Conservation (phyloP, 2,329 filamentous ascomycete genomes). For the Colletotrichum sojae region DNA sequence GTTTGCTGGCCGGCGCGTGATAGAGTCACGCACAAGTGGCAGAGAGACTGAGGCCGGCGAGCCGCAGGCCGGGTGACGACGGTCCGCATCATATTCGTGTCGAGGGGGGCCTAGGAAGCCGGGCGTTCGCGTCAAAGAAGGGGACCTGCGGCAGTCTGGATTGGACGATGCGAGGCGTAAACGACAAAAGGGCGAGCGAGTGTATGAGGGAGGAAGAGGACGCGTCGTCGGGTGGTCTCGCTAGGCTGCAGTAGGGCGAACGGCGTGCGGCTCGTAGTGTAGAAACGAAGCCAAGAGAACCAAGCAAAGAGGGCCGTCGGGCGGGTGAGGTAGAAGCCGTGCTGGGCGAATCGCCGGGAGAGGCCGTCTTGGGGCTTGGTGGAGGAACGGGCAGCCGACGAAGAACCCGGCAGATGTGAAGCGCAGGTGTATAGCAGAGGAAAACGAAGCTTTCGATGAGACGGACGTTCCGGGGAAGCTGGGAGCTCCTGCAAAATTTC, state of each 20-base stretch:
- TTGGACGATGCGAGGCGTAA: slow-evolving; percentile 17
- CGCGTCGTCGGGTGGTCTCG: slow-evolving; percentile 18
- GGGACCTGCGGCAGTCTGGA: slow-evolving; percentile 15
- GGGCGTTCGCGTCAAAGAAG: slow-evolving; percentile 16
- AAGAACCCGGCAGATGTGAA: slow-evolving; percentile 15
- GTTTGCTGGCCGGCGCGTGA: slow-evolving; percentile 41
- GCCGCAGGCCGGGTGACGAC: slow-evolving; percentile 44
- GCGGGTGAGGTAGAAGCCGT: slow-evolving; percentile 21
- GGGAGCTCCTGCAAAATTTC: slow-evolving; percentile 40
- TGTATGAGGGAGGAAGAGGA: neutral
- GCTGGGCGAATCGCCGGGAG: slow-evolving; percentile 20
- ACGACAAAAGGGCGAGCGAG: slow-evolving; percentile 9
- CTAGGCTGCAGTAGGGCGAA: slow-evolving; percentile 25
- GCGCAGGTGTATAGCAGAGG: slow-evolving; percentile 21
- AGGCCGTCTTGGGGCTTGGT: slow-evolving; percentile 25
- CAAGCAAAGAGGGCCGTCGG: slow-evolving; percentile 29
- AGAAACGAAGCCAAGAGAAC: slow-evolving; percentile 32
- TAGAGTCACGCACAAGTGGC: slow-evolving; percentile 60
- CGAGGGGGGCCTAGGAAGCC: slow-evolving; percentile 13
- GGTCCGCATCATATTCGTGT: slow-evolving; percentile 55
- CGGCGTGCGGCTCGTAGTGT: slow-evolving; percentile 17
- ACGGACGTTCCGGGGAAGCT: slow-evolving; percentile 36
- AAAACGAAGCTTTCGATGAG: slow-evolving; percentile 24
- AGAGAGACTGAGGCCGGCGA: slow-evolving; percentile 52
- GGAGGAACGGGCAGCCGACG: slow-evolving; percentile 2